Evolutionary conservation across 1,284 basidiomycete genomes (phyloP), one percentile per base, ranked within the genome.

Genomic region (Grifola frondosa): DNA sequence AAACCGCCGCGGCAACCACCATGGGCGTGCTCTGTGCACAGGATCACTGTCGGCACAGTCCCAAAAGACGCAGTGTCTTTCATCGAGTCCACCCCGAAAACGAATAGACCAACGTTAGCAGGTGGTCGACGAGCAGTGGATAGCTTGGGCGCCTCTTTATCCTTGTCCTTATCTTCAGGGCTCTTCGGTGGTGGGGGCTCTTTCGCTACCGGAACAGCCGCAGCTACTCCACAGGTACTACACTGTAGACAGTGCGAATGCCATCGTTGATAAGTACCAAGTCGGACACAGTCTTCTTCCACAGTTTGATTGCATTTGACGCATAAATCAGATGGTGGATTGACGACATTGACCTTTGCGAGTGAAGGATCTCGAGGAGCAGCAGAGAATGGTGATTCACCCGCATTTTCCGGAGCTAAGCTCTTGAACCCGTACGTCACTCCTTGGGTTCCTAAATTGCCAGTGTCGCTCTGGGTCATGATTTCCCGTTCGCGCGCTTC

Each of bases 191-290:
- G 56, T 42, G 66, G 48, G 46, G 65, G 56, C 53, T 84, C 80
- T 63, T 81, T 81, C 15, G 73, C 66, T 10, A 71, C 57, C 13
- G 79, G 74, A 12, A 80, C 77, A 12, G 84, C 80, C 28, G 93
- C 90, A 24, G 75, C 74, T 61, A 85, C 89, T 12, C 89, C 87
- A 59, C 97, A 98, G 15, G 70, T 73, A 11, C 68, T 67, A 58
- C 96, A 99, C 50, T 86, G 81, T 32, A 99, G 71, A 64, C 96
- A 99, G 22, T 88, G 78, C 3, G 91, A 89, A 67, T 99, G 97
- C 97, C 97, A 99, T 38, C 97, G 80, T 60, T 93, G 84, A 67
- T 94, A 95, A 23, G 93, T 94, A 26, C 94, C 95, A 22, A 96
- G 71, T 43, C 96, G 78, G 30, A 92, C 85, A 60, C 97, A 99